These are phyloP conservation scores for Calycina herbarum DNA, from an alignment of 2,329 filamentous ascomycete species.

Conservation along the genomic window DNA sequence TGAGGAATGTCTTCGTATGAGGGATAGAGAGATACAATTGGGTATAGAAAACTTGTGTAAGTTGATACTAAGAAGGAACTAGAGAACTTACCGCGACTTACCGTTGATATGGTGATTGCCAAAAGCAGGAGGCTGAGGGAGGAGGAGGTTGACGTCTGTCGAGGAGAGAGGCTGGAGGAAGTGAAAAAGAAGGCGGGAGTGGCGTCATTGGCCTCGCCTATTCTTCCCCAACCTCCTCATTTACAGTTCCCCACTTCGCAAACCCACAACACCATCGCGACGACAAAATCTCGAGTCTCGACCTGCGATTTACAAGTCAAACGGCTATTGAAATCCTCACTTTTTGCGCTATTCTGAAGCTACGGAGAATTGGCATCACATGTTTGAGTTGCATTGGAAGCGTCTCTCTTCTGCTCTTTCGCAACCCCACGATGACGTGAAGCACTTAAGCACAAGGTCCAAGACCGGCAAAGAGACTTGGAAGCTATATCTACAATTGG, in stretches of 20 bases:
- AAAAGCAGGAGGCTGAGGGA: constrained; percentile 13
- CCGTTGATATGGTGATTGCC: constrained; percentile 8
- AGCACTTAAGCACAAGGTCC: no score
- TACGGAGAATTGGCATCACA: no score
- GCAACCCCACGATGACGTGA: no score
- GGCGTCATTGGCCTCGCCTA: constrained; percentile 1
- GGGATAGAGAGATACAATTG: not conserved
- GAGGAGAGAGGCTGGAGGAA: not conserved
- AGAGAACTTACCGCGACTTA: not conserved
- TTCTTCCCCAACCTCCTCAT: not conserved
- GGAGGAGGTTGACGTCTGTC: not conserved
- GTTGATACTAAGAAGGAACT: not conserved
- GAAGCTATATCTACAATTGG: no score
- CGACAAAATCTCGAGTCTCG: no score
- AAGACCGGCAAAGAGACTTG: no score
- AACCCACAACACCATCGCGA: no score
- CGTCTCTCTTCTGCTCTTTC: no score
- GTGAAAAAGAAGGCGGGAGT: constrained; percentile 1
- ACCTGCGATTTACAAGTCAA: no score
- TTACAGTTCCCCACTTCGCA: not conserved
- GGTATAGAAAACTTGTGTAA: not conserved
- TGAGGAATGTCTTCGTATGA: not conserved
- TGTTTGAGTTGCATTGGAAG: no score
- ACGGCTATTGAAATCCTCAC: no score
- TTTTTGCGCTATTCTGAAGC: no score